Evolutionary conservation across 2,329 filamentous ascomycete genomes (phyloP), one percentile per base, ranked within the genome.

Genomic region (Alternaria sp.): DNA sequence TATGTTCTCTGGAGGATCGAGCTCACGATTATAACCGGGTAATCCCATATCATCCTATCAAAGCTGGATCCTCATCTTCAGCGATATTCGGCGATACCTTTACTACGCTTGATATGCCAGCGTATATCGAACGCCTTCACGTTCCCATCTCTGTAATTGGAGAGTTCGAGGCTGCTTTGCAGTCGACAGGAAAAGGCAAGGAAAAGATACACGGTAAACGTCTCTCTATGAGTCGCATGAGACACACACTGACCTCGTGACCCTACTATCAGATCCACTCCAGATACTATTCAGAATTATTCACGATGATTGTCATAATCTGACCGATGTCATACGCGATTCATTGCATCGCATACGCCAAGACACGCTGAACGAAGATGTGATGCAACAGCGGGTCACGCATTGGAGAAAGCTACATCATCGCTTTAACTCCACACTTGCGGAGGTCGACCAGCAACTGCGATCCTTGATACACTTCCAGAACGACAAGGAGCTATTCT

Each of bases 251-350:
- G 32, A 36, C 32, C 15, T 36, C 32, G 32, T 36, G 32, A 36
- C 4, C 8, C 15, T 92, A 91, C 8, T 88, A 88, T 67, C 91
- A 89, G 64, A 67, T 52, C 62, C 59, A 19, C 61, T 65, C 43
- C 57, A 52, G 9, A 57, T 60, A n/a, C 59, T 69, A 1, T 57
- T 69, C 7, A 64, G 61, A 9, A 55, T 64, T 19, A 62, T 67
- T 17, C 60, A 65, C n/a, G 67, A 67, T 43, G 62, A 69, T 26
- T 58, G 58, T 4, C 52, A 54, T 13, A 57, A 58, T 11, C 40
- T 70, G 1, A 62, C 68, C 2, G 65, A 67, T 6, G 62, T 69
- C 36, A 62, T 70, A 11, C 63, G 63, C 1, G 32, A 59, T 4
- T 66, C 69, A 6, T 45, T 68, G 10, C 62, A 59, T 17, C 59